These are phyloP conservation scores for Pythium plurisporium DNA, from an alignment of 352 stramenopile species.

Conservation along the genomic window DNA sequence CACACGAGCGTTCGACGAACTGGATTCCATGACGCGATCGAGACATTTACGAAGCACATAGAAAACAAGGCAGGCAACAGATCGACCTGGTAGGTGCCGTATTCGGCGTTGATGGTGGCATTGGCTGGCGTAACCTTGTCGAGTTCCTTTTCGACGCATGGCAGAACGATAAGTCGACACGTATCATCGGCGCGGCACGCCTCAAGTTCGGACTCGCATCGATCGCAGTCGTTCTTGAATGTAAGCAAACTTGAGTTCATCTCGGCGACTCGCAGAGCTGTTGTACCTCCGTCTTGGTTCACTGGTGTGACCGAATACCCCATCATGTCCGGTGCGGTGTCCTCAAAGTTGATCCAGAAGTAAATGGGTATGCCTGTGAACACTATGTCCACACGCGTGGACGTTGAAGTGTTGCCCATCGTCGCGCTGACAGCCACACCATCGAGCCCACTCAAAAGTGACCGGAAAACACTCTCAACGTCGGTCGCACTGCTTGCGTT, in stretches of 20 bases:
- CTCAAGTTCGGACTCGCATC: slow-evolving; percentile 3
- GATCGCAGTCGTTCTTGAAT: not conserved
- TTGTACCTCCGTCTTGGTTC: not conserved
- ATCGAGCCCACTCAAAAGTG: not conserved
- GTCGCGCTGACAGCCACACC: not conserved
- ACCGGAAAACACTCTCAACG: not conserved
- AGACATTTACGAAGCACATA: slow-evolving; percentile 1
- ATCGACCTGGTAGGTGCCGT: slow-evolving; percentile 3
- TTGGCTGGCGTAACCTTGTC: not conserved
- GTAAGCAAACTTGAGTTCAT: slow-evolving; percentile 3
- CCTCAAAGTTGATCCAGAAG: slow-evolving; percentile 4
- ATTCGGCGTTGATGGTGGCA: not conserved
- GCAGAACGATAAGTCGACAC: slow-evolving; percentile 3
- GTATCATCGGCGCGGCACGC: slow-evolving; percentile 2
- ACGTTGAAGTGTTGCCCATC: not conserved
- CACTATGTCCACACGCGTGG: not conserved
- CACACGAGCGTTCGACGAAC: slow-evolving; percentile 15
- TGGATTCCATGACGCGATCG: slow-evolving; percentile 6
- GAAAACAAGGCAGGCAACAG: not conserved
- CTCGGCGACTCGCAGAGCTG: not conserved
- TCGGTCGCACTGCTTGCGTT: not conserved
- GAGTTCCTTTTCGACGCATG: slow-evolving; percentile 6
- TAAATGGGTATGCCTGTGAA: slow-evolving; percentile 11
- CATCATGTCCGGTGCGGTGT: not conserved
- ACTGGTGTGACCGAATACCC: not conserved